Evolutionary conservation across 2,329 filamentous ascomycete genomes (phyloP), one percentile per base, ranked within the genome.

Genomic region (Beauveria sp.): DNA sequence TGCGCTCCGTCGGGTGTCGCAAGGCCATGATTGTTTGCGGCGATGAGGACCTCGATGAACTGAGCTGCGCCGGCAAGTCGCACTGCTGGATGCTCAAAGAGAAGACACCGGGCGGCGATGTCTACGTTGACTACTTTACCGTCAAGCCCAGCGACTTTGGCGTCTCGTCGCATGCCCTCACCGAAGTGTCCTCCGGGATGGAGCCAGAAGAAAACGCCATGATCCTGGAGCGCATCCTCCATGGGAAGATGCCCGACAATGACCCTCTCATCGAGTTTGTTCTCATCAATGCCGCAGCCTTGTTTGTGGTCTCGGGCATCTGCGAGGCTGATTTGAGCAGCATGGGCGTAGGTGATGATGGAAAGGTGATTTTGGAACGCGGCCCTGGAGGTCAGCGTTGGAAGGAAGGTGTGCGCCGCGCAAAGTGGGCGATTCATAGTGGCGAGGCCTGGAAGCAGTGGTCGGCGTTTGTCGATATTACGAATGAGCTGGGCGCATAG

Each of bases 11-110:
- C 18, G 93, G 93, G 28, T 86, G 86, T 47, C 86, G 79, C 65
- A 98, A 97, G 74, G 93, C 90, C 3, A 78, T 99, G 74, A 84
- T 99, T 24, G 90, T 98, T 20, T 99, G 93, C 71, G 95, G 95
- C 49, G 88, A 90, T 66, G 96, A 98, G 77, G 91, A 98, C 68
- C 85, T 99, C 34, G 95, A 99, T 72, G 95, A 99, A 77, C 85
- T 99, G 64, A 95, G 90, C 68, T 97, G 93, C 67, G 95, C 93
- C 1, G 93, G 95, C 0, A 81, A 81, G 42, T 96, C 93, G 2
- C 86, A 90, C 69, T 96, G 93, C 81, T 99, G 95, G 95, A 86
- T 86, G 75, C 76, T 97, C 60, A 78, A 82, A 59, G 77, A 81
- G 54, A 75, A 76, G 53, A 71, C 72, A 5, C 73, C 75, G 18